Percentiles rank a stretch among this genome's conserved stretches.
These are phyloP conservation scores for Pleodorina starrii DNA, from an alignment of 139 green algal species.

Conservation along the genomic window DNA sequence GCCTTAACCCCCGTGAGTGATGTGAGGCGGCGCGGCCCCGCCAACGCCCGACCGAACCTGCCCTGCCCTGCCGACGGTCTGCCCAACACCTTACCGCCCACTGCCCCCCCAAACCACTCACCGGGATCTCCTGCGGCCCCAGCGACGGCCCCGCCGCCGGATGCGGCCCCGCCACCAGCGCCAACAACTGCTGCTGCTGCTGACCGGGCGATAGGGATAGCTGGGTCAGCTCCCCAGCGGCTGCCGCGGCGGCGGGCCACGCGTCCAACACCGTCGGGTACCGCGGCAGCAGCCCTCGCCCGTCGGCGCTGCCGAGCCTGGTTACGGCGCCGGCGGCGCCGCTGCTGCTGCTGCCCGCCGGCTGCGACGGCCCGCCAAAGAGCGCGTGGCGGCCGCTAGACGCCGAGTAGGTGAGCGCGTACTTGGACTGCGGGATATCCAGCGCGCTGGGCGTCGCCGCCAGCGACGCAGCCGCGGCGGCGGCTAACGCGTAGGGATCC, in stretches of 20 bases:
- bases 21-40: too few relatives aligned
- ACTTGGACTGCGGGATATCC: not conserved
- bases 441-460: not conserved
- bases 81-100: not conserved
- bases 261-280: slow-evolving; percentile 73
- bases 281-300: slow-evolving; percentile 8
- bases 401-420: slow-evolving; percentile 9
- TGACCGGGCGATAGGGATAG: slow-evolving; percentile 30
- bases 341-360: not conserved
- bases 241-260: slow-evolving; percentile 27
- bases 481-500: slow-evolving; percentile 41
- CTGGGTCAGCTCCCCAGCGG: not conserved
- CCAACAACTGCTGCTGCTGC: slow-evolving; percentile 50
- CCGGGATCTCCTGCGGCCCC: slow-evolving; percentile 81
- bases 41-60: too few relatives aligned
- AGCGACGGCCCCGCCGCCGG: slow-evolving; percentile 67
- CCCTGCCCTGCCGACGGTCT: too few relatives aligned
- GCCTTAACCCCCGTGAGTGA: too few relatives aligned
- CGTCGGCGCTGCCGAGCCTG: too few relatives aligned
- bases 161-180: slow-evolving; percentile 8
- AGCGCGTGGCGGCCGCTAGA: slow-evolving; percentile 65
- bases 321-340: not conserved
- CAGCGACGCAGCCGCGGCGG: not conserved
- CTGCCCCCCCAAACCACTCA: slow-evolving; percentile 30
- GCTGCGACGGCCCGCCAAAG: slow-evolving; percentile 46